A percentile compares a stretch with the other conserved stretches of the same genome.
Conservation (phyloP, 306 rosid genomes). For the Quillaja saponaria region DNA sequence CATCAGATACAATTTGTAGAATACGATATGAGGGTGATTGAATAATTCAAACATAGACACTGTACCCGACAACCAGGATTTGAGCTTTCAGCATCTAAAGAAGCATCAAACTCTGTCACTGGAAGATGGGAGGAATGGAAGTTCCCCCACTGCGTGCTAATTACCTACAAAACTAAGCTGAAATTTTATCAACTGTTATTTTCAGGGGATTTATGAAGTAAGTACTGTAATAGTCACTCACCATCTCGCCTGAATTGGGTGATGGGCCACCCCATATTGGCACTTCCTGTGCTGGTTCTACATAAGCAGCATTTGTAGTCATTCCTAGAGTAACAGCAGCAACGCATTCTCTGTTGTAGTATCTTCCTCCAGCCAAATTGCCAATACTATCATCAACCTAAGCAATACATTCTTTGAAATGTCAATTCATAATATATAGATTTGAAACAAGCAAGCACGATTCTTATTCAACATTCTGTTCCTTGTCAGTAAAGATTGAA, state of each 20-base stretch:
- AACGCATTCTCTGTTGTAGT: conserved; percentile 55
- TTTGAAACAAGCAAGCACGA: conserved; percentile 8
- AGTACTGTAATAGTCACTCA: conserved; percentile 27
- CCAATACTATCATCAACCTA: conserved; percentile 78
- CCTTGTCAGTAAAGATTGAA: no score
- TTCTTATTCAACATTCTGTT: no score
- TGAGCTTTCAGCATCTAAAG: conserved; percentile 60
- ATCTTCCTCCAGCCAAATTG: conserved; percentile 73
- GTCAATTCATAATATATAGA: neutral
- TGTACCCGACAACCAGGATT: conserved; percentile 56
- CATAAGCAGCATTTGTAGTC: conserved; percentile 69
- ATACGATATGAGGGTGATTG: neutral
- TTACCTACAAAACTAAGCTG: conserved; percentile 47
- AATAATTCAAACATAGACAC: neutral
- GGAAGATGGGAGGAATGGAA: conserved; percentile 62
- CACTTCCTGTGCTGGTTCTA: conserved; percentile 46
- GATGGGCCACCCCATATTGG: conserved; percentile 39
- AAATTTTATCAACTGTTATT: conserved; percentile 14
- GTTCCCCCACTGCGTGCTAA: conserved; percentile 67
- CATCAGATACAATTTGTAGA: neutral
- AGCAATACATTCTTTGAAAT: conserved; percentile 17
- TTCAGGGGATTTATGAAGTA: neutral
- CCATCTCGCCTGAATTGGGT: conserved; percentile 53
- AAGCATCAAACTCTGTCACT: conserved; percentile 48
- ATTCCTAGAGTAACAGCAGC: conserved; percentile 61